Evolutionary conservation across 257 asterid genomes (phyloP), one percentile per base, ranked within the genome.

Genomic region (Linaria vulgaris): DNA sequence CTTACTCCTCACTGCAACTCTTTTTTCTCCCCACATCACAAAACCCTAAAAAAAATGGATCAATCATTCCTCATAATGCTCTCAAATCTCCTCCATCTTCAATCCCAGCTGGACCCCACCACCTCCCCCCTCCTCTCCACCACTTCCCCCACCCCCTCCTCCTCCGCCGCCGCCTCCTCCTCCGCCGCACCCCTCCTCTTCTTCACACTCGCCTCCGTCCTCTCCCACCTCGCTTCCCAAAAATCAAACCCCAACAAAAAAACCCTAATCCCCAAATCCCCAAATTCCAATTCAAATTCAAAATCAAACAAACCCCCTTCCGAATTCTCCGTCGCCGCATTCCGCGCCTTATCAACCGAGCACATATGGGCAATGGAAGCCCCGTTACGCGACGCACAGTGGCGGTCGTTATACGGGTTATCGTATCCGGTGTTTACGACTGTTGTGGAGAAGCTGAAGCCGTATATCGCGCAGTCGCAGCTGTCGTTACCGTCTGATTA

Each of bases 311-410:
- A 27, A n/a, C n/a, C n/a, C 50, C 78, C 76, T 6, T 72, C 95
- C 5, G 91, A 87, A 69, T 89, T 79, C 86, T 94, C 99, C 62
- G 94, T 94, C 52, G 83, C 99, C 15, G 95, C 97, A 64, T 94
- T 94, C 78, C 94, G 99, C 0, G 99, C 99, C 0, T 90, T 87
- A 46, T 94, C 99, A 64, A 94, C 99, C 64, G 97, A 94, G 31
- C 99, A 75, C 67, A 90, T 94, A 4, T 94, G 99, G 99, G 83
- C 94, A 16, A 90, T 94, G 97, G 99, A 94, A 66, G 90, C 95
- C 47, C 95, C 99, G 2, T 81, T 78, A 23, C 95, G 99, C 38
- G 97, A 94, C 72, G 96, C 96, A 30, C 97, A 94, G 45, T 94
- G 99, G 99, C 83, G 97, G 27, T 79, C 97, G 30, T 88, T 89